These are phyloP conservation scores for Colletotrichum sojae DNA, from an alignment of 2,329 filamentous ascomycete genomes.

Conservation along the genomic window DNA sequence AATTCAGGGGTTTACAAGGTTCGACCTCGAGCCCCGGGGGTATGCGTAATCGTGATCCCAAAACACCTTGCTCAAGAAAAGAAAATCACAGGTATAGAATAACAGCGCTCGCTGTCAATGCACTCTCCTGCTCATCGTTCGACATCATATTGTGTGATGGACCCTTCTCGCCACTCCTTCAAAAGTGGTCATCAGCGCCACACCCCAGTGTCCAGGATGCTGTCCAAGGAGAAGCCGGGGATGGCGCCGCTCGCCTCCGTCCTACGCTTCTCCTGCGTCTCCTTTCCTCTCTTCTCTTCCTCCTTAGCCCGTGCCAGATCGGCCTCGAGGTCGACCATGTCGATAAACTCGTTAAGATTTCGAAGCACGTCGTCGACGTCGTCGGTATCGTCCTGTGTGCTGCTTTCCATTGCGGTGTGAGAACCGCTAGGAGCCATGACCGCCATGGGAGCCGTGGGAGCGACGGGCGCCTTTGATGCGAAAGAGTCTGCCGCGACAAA, in stretches of 20 bases:
- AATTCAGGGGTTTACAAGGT: no score
- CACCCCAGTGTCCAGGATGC: neutral
- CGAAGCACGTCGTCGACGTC: constrained; percentile 62
- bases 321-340: constrained; percentile 53
- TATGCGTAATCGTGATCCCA: no score
- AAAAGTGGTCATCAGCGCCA: neutral
- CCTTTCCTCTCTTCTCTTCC: constrained; percentile 9
- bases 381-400: constrained; percentile 49
- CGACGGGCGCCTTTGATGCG: neutral
- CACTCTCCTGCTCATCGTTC: neutral
- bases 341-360: constrained; percentile 62
- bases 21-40: no score
- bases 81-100: neutral
- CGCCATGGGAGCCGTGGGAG: constrained; percentile 19
- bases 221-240: neutral
- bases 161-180: neutral
- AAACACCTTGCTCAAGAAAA: no score
- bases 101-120: neutral
- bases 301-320: constrained; percentile 42
- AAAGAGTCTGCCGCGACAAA: constrained; percentile 61
- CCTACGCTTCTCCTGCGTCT: constrained; percentile 1
- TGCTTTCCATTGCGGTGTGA: constrained; percentile 17
- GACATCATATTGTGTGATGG: neutral
- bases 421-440: constrained; percentile 27
- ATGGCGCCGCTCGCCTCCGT: neutral